A percentile compares a stretch with the other conserved stretches of the same genome.
Conservation (phyloP, 1,284 basidiomycete species). For the Trametes hirsuta region DNA sequence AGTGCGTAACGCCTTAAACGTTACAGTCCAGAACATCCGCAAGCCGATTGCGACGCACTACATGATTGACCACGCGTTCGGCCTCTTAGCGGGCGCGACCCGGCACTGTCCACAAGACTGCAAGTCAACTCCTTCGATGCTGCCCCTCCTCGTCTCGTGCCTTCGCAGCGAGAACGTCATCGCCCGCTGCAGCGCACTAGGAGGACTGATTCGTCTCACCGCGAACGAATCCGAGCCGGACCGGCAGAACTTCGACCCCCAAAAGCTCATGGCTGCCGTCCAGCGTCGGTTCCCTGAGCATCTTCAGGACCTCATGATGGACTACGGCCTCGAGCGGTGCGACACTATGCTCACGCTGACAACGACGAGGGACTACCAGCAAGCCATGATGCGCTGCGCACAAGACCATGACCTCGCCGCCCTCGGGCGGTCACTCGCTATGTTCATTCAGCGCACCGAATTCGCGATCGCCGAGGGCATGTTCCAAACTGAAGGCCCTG, state of each 20-base stretch:
- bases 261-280: slow-evolving; percentile 42
- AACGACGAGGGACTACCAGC: slow-evolving; percentile 47
- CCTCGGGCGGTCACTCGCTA: slow-evolving; percentile 51
- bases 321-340: slow-evolving; percentile 50
- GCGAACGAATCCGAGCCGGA: slow-evolving; percentile 47
- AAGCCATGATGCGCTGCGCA: slow-evolving; percentile 52
- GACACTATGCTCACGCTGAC: slow-evolving; percentile 48
- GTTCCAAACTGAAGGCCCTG: slow-evolving; percentile 48
- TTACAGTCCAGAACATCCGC: slow-evolving; percentile 45
- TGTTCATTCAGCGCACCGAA: slow-evolving; percentile 57
- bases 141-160: slow-evolving; percentile 55
- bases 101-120: slow-evolving; percentile 49
- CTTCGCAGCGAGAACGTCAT: slow-evolving; percentile 56
- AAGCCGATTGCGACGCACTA: slow-evolving; percentile 47
- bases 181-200: slow-evolving; percentile 50
- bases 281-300: slow-evolving; percentile 47
- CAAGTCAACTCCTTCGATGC: slow-evolving; percentile 43
- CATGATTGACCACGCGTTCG: slow-evolving; percentile 55
- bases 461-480: slow-evolving; percentile 59
- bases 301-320: slow-evolving; percentile 47
- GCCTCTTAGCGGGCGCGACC: slow-evolving; percentile 46
- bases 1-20: slow-evolving; percentile 47
- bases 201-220: slow-evolving; percentile 55
- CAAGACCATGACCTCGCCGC: slow-evolving; percentile 51
- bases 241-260: slow-evolving; percentile 46